Evolutionary conservation across 2,329 filamentous ascomycete genomes (phyloP), one percentile per base, ranked within the genome.

Genomic region (Hymenoscyphus scutula): DNA sequence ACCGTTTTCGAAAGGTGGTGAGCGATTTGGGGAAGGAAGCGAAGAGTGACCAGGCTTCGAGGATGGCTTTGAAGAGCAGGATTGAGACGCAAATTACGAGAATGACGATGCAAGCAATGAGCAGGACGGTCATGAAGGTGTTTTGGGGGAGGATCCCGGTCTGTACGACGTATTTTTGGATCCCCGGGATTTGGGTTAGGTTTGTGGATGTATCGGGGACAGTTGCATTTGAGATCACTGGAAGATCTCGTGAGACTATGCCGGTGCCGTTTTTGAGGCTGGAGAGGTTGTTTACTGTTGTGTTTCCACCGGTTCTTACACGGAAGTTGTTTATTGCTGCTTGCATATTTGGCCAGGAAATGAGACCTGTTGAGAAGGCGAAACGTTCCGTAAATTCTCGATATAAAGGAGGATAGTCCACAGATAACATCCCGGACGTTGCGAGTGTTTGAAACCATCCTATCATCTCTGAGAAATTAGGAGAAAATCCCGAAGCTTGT

Each of bases 381-480:
- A 37, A 37, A 3, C 34, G 34, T 37, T 17, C 34, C 17, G 34
- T 37, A 13, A 37, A 37, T 37, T 37, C 34, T 37, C 34, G 34
- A 13, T 37, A 37, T 17, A 37, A 5, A 13, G 34, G 34, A 13
- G 34, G 34, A 83, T 76, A 92, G 71, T 88, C 85, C 70, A 96
- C 93, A 64, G 90, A 95, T 74, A 97, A 82, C 94, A 98, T 98
- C 68, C 94, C 93, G 76, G 94, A 97, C 80, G 94, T 89, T 32
- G 94, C 92, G 81, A 98, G 89, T 55, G 89, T 88, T 77, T 98
- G 93, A 76, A 98, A 97, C 86, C 90, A 96, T 65, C 89, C 87
- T 68, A 97, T 83, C 56, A 95, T 87, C 72, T 97, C 91, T 54
- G 82, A 82, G 74, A 98, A 97, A 60, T 88, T 91, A 23, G 95